These are phyloP conservation scores for Pichia sp. DNA, from an alignment of 1,139 yeast species.

Conservation along the genomic window DNA sequence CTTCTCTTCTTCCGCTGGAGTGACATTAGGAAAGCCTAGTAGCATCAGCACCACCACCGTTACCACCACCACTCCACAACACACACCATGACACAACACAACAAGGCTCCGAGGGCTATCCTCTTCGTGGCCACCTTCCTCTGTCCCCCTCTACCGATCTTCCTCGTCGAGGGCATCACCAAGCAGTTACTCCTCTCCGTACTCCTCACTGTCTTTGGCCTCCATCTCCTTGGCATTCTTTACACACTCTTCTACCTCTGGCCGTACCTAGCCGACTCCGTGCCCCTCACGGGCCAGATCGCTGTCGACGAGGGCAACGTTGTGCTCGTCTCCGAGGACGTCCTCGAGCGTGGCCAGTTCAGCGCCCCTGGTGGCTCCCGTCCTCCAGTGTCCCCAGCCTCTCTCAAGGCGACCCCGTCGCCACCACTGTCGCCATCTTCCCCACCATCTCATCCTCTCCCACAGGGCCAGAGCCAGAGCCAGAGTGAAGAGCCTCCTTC, in stretches of 20 bases:
- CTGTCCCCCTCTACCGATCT: constrained; percentile 24
- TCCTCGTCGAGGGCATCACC: constrained; percentile 17
- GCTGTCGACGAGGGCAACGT: not conserved
- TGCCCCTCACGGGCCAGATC: not conserved
- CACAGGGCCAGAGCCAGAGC: no score
- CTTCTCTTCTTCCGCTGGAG: no score
- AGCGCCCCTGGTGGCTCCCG: no score
- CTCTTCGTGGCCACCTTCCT: constrained; percentile 18
- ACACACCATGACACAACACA: not conserved
- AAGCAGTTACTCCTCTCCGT: constrained; percentile 14
- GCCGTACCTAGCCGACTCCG: constrained; percentile 5
- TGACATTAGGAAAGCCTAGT: no score
- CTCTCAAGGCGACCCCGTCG: no score
- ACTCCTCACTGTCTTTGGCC: constrained; percentile 20
- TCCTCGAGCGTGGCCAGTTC: not conserved
- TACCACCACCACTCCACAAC: constrained; percentile 1
- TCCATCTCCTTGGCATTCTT: constrained; percentile 22
- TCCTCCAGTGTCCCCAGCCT: no score
- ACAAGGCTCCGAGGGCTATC: constrained; percentile 7
- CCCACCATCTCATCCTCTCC: no score
- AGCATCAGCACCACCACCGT: not conserved
- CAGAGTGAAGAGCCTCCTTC: constrained; percentile 19
- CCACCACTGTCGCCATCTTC: no score
- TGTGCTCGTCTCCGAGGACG: not conserved
- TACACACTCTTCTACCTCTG: constrained; percentile 20